Conservation (phyloP, 768 basidiomycete genomes). For the Mycena alexandri region DNA sequence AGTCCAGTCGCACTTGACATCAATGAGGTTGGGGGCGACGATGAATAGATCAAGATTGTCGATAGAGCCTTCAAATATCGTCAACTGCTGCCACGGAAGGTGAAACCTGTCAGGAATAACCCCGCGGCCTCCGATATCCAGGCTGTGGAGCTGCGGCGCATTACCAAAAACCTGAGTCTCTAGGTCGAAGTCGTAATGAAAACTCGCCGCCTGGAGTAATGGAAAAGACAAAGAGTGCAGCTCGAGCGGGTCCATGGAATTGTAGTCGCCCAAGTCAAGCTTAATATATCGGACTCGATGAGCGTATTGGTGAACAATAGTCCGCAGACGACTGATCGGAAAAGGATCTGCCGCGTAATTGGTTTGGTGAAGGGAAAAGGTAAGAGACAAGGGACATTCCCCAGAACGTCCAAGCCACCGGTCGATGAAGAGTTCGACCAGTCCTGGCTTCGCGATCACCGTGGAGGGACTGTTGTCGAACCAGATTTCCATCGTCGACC, state of each 20-base stretch:
- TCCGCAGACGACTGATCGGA: not conserved
- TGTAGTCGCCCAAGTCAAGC: not conserved
- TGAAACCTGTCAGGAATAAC: not conserved
- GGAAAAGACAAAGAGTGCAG: too few species aligned
- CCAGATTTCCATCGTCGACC: not conserved
- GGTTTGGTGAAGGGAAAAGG: too few species aligned
- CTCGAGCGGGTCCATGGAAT: too few species aligned
- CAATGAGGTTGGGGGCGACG: slow-evolving; percentile 3
- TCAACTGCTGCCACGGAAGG: not conserved
- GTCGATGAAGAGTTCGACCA: not conserved
- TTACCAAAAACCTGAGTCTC: not conserved
- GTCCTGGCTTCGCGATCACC: not conserved
- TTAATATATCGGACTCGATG: not conserved
- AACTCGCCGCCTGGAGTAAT: too few species aligned
- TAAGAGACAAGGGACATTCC: not conserved
- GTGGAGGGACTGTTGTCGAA: not conserved
- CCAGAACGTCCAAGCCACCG: slow-evolving; percentile 14
- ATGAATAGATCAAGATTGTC: not conserved
- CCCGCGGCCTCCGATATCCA: not conserved
- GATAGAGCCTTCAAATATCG: slow-evolving; percentile 7
- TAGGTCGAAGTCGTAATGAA: too few species aligned
- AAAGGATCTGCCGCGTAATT: too few species aligned
- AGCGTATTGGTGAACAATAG: not conserved
- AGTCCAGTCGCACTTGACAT: not conserved
- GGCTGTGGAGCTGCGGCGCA: not conserved